These are phyloP conservation scores for Tilletiopsis washingtonensis DNA, from an alignment of 1,284 basidiomycete species.

Conservation along the genomic window DNA sequence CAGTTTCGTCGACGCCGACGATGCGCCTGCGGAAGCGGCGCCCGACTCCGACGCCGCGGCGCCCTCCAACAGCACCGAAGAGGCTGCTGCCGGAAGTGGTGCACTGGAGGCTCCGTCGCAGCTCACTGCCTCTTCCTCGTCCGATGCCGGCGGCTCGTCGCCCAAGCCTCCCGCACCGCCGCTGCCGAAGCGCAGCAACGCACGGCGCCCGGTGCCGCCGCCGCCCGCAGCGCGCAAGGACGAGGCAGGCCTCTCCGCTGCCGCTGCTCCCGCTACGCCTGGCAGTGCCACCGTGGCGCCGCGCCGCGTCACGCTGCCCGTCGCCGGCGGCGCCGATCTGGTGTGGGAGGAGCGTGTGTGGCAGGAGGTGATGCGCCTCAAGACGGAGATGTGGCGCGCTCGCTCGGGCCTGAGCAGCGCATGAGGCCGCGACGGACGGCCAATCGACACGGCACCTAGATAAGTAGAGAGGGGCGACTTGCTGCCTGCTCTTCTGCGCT, in stretches of 20 bases:
- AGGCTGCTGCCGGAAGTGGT: too few species aligned
- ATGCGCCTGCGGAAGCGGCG: too few species aligned
- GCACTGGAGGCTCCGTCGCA: too few species aligned
- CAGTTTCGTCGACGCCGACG: too few species aligned
- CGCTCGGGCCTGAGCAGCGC: not conserved
- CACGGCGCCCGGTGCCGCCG: not conserved
- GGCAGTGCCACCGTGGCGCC: conserved; percentile 7
- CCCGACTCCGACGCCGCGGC: too few species aligned
- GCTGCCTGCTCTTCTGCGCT: too few species aligned
- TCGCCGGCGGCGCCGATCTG: conserved; percentile 15
- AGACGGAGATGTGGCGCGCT: conserved; percentile 34
- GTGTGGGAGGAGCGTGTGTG: conserved; percentile 40
- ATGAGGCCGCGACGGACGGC: too few species aligned
- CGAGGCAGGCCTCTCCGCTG: not conserved
- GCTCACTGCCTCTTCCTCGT: too few species aligned
- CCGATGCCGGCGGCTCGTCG: too few species aligned
- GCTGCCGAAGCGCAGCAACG: conserved; percentile 1
- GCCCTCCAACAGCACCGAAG: too few species aligned
- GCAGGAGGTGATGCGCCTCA: conserved; percentile 32
- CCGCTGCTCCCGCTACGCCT: conserved; percentile 11
- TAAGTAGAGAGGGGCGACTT: too few species aligned
- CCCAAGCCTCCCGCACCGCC: conserved; percentile 7
- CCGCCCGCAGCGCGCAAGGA: conserved; percentile 2
- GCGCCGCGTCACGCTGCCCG: conserved; percentile 15
- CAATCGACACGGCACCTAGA: too few species aligned